Base-by-base conservation (phyloP, 768 basidiomycete species). In the Lactifluus rugatus region DNA sequence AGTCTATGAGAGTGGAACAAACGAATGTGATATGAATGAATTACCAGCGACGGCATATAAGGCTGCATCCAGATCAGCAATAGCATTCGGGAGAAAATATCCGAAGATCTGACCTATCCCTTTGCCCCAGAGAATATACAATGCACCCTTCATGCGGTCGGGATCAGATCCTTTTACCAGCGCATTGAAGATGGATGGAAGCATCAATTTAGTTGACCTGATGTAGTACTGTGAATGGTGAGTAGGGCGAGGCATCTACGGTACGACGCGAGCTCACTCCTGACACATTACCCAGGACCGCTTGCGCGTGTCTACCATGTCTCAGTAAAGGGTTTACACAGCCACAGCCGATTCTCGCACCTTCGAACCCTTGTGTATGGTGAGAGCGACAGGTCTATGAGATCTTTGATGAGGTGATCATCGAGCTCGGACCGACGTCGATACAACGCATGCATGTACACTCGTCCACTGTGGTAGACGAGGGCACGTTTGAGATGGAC, bases 91-190 rank as follows among this genome's bases (percentile, higher is more conserved):
- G 36, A 23, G 44, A 54, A 34, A 53, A 7, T 48, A 47, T 58
- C 3, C 51, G 25, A 4, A 52, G 13, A 39, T 64, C 80, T 45
- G 61, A 86, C 86, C 78, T 54, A 77, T 83, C 31, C 80, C 83
- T 70, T 86, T 87, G 65, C 85, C 83, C 73, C 82, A 82, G 10
- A 90, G 70, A 19, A 89, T 76, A 68, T 93, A 93, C 41, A 95
- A 74, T 17, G 91, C 92, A 8, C 95, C 95, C 73, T 98, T 98
- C 84, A 96, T 94, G 25, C 87, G 79, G 70, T 98, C 93, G 10
- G 92, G 87, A 66, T 94, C 91, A 57, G 80, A 84, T 6, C 88
- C 92, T 66, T 82, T 85, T 55, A 71, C 71, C 49, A 90, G 71
- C 5, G 85, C 81, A 58, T 77, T 74, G 65, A 84, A 82, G 47